phyloP scores from a whole-genome alignment of 352 stramenopile genomes.

The Phytophthora foliorum region DNA sequence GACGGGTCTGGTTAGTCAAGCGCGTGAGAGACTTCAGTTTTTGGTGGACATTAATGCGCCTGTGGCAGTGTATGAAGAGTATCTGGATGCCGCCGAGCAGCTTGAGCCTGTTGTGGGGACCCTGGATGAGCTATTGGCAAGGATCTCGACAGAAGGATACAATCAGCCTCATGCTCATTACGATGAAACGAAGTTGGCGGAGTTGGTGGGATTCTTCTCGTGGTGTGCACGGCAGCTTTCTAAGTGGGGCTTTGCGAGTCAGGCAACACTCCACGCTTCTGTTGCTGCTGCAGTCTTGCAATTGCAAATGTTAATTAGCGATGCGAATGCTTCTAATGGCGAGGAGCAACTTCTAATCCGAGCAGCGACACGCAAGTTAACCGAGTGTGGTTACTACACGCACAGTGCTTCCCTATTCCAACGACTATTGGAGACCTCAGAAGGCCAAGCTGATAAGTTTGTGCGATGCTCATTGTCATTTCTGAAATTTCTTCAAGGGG shows the following conservation, averaged over 20 bases:
- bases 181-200: background rate
- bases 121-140: conserved; percentile 34
- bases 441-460: background rate
- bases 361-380: conserved; percentile 23
- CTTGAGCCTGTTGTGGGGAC: conserved; percentile 21
- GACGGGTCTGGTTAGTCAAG: conserved; percentile 28
- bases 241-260: conserved; percentile 30
- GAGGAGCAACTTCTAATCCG: conserved; percentile 7
- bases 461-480: conserved; percentile 40
- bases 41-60: conserved; percentile 45
- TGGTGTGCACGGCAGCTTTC: conserved; percentile 23
- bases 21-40: conserved; percentile 44
- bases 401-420: conserved; percentile 30
- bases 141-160: conserved; percentile 11
- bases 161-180: background rate
- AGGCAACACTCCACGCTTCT: conserved; percentile 40
- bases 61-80: conserved; percentile 45
- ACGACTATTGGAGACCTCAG: conserved; percentile 4
- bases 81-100: conserved; percentile 18
- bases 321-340: background rate
- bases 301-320: conserved; percentile 5
- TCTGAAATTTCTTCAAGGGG: conserved; percentile 40
- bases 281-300: conserved; percentile 30
- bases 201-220: conserved; percentile 36
- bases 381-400: conserved; percentile 38